These are phyloP conservation scores for Ogataea nonfermentans DNA, from an alignment of 805 yeast genomes.

Conservation along the genomic window DNA sequence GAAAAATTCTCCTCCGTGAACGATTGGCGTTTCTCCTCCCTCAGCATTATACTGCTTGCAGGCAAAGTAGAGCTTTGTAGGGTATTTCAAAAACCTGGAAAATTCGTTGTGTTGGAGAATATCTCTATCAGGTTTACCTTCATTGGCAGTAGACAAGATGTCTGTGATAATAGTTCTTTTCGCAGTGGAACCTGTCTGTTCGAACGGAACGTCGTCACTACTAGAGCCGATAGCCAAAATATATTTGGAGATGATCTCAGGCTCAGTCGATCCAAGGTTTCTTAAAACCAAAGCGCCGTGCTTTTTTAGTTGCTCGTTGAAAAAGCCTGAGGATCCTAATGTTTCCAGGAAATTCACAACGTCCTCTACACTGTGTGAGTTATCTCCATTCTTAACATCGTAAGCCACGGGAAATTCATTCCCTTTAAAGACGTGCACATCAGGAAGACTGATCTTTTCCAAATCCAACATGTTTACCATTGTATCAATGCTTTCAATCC, in stretches of 20 bases:
- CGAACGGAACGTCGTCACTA: slow-evolving; percentile 27
- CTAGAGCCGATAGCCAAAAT: slow-evolving; percentile 24
- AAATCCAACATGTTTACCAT: background rate
- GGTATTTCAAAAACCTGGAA: slow-evolving; percentile 32
- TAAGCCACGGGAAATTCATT: slow-evolving; percentile 24
- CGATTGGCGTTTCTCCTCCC: slow-evolving; percentile 38
- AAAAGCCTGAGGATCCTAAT: slow-evolving; percentile 24
- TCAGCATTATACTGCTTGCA: slow-evolving; percentile 23
- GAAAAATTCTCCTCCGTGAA: slow-evolving; percentile 35
- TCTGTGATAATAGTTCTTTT: slow-evolving; percentile 28
- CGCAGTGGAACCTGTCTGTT: slow-evolving; percentile 33
- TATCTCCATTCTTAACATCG: slow-evolving; percentile 1
- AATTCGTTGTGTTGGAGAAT: slow-evolving; percentile 36
- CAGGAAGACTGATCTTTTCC: slow-evolving; percentile 7
- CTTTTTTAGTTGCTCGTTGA: slow-evolving; percentile 24
- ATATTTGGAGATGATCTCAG: slow-evolving; percentile 22
- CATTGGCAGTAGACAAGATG: slow-evolving; percentile 33
- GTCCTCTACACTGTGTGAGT: slow-evolving; percentile 4
- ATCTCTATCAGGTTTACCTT: slow-evolving; percentile 26
- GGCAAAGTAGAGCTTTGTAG: slow-evolving; percentile 28
- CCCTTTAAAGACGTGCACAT: slow-evolving; percentile 20
- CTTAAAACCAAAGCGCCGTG: slow-evolving; percentile 34
- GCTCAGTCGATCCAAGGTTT: slow-evolving; percentile 22
- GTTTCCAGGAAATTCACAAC: slow-evolving; percentile 13
- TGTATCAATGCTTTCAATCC: background rate